Evolutionary conservation across 192 early-diverging fungal species (phyloP).

Genomic region (Coemansia biformis): DNA sequence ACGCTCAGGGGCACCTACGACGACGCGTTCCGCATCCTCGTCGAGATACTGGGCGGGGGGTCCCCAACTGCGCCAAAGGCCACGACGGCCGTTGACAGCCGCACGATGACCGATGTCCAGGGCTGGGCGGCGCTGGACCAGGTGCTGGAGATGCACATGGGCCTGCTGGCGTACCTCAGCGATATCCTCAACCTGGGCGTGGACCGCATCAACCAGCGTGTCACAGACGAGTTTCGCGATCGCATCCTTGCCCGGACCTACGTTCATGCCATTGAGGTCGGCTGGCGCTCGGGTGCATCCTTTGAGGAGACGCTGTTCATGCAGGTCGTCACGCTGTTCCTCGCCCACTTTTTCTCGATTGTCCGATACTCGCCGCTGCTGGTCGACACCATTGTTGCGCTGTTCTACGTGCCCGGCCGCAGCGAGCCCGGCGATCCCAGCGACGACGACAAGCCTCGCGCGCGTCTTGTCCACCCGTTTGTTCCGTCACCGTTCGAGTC

Average conservation of each 20-base stretch:
- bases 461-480: constrained; percentile 16
- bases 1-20: constrained; percentile 27
- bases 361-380: constrained; percentile 41
- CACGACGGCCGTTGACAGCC: background rate
- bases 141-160: constrained; percentile 58
- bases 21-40: constrained; percentile 41
- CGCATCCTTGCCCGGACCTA: constrained; percentile 33
- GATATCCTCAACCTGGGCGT: constrained; percentile 55
- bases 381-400: constrained; percentile 25
- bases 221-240: constrained; percentile 24
- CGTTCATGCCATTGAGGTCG: constrained; percentile 27
- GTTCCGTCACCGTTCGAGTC: constrained; percentile 37
- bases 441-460: background rate
- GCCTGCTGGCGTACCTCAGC: constrained; percentile 60
- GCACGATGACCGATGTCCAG: constrained; percentile 12
- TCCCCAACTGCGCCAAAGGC: constrained; percentile 1
- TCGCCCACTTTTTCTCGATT: constrained; percentile 46
- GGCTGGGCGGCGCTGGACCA: constrained; percentile 49
- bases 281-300: constrained; percentile 22
- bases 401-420: constrained; percentile 13
- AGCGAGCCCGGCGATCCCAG: no score
- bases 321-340: constrained; percentile 43
- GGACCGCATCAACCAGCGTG: constrained; percentile 52
- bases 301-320: constrained; percentile 41
- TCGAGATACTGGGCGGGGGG: constrained; percentile 37